Evolutionary conservation across 306 rosid genomes (phyloP).

Genomic region (Cicer bijugum): DNA sequence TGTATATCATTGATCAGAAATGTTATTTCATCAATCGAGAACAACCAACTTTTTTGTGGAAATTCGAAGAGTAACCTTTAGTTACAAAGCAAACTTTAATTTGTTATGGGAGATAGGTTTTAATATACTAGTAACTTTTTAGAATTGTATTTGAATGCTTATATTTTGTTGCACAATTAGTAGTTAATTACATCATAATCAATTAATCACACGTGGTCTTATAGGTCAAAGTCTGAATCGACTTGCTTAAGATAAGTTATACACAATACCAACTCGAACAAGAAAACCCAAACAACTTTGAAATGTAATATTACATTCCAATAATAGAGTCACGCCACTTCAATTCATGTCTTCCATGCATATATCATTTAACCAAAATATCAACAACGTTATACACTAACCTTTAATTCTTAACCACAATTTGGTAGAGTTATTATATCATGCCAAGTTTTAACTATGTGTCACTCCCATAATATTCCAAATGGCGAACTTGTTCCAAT

Average conservation of each 20-base stretch:
- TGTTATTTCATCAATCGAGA: neutral
- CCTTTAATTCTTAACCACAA: slow-evolving; percentile 42
- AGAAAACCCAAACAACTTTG: slow-evolving; percentile 32
- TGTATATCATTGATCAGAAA: neutral
- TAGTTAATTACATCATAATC: slow-evolving; percentile 1
- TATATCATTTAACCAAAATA: slow-evolving; percentile 39
- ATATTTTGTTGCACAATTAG: too few relatives aligned
- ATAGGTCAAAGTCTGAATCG: slow-evolving; percentile 14
- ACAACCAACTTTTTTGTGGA: neutral
- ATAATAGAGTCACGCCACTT: slow-evolving; percentile 44
- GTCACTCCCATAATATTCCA: slow-evolving; percentile 42
- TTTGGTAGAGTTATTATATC: slow-evolving; percentile 34
- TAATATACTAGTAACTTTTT: too few relatives aligned
- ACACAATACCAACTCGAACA: slow-evolving; percentile 28
- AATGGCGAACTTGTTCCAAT: slow-evolving; percentile 13
- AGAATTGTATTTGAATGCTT: too few relatives aligned
- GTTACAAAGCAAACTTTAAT: slow-evolving; percentile 13
- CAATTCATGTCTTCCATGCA: slow-evolving; percentile 31
- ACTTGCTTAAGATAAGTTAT: slow-evolving; percentile 34
- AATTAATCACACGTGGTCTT: slow-evolving; percentile 26
- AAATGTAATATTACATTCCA: slow-evolving; percentile 41
- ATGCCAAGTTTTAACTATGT: slow-evolving; percentile 8
- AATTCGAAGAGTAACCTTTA: neutral
- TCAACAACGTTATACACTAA: slow-evolving; percentile 19
- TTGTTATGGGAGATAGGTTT: neutral